Evolutionary conservation across 108 stramenopile species (phyloP), one percentile per base, ranked within the genome.

Genomic region (Nitzschia sp.): DNA sequence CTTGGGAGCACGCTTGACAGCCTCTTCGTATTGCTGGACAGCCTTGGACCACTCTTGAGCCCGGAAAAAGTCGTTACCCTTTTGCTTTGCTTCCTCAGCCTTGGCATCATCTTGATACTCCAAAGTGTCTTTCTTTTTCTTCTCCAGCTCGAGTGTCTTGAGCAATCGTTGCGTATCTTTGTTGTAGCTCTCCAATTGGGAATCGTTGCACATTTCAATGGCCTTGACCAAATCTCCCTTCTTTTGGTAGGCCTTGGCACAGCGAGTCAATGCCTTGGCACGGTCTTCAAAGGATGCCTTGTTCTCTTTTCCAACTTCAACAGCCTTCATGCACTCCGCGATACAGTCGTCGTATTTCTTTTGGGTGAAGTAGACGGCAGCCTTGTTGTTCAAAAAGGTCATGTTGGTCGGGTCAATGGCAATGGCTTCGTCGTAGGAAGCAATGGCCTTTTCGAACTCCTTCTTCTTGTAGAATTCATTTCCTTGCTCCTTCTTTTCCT

Each of bases 51-150:
- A 99, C 15, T 95, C 71, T 70, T 95, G 81, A 48, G 78, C 85
- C 55, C 97, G 86, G 82, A 98, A 98, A 51, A 76, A 73, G 25
- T 89, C 96, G 77, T 98, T 98, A 38, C 98, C 99, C 42, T 90
- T 71, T 83, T 95, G 95, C 83, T 98, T 99, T 37, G 97, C 97
- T 70, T 95, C 99, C 55, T 92, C 83, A 7, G 96, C 99, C 90
- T 94, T 93, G 41, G 79, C 97, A 29, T 96, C 97, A 66, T 97
- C 91, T 41, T 95, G 85, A 67, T 99, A 99, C 8, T 89, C 92
- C 10, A 80, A 72, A 21, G 79, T 79, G 63, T 91, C 94, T 42
- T 76, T 80, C 83, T 99, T 96, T 74, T 87, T 91, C 78, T 87
- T 91, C 63, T 97, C 96, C 70, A 97, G 75, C 84, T 98, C 95